Evolutionary conservation across 2,329 filamentous ascomycete genomes (phyloP).

Genomic region (Pseudonectria foliicola): DNA sequence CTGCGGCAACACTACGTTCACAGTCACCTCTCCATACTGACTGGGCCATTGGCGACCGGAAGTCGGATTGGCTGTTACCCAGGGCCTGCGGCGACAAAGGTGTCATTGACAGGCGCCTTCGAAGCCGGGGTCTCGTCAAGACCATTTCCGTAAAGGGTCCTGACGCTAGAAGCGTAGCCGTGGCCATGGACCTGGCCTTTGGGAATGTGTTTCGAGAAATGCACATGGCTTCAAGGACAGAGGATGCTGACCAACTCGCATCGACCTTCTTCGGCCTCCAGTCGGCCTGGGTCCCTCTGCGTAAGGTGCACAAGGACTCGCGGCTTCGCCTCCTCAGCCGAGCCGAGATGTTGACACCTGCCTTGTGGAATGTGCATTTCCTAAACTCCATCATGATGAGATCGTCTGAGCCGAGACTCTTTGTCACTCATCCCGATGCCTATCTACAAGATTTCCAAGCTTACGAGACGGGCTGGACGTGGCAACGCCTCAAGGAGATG

Average conservation of each 20-base stretch:
- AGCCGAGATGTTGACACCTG: conserved; percentile 65
- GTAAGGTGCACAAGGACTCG: conserved; percentile 69
- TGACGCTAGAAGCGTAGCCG: conserved; percentile 61
- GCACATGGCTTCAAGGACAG: conserved; percentile 25
- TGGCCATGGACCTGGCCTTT: conserved; percentile 57
- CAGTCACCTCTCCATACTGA: conserved; percentile 41
- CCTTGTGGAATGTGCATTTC: conserved; percentile 65
- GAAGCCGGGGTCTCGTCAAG: conserved; percentile 64
- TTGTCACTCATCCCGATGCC: conserved; percentile 67
- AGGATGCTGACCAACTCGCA: conserved; percentile 21
- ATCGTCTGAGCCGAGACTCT: conserved; percentile 59
- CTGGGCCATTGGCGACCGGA: conserved; percentile 37
- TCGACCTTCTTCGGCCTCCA: conserved; percentile 52
- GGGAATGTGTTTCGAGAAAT: conserved; percentile 45
- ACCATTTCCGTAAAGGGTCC: conserved; percentile 53
- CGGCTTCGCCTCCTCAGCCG: conserved; percentile 63
- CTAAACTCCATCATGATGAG: conserved; percentile 69
- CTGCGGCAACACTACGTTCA: conserved; percentile 36
- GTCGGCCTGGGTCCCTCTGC: conserved; percentile 65
- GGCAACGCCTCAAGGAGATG: conserved; percentile 60
- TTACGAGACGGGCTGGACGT: conserved; percentile 56
- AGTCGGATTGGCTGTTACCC: conserved; percentile 58
- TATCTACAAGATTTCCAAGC: conserved; percentile 59
- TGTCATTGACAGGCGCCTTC: conserved; percentile 61
- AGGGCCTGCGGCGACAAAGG: conserved; percentile 60